These are phyloP conservation scores for Dictyostelium firmibasis DNA, from an alignment of 78 protist species.

Conservation along the genomic window DNA sequence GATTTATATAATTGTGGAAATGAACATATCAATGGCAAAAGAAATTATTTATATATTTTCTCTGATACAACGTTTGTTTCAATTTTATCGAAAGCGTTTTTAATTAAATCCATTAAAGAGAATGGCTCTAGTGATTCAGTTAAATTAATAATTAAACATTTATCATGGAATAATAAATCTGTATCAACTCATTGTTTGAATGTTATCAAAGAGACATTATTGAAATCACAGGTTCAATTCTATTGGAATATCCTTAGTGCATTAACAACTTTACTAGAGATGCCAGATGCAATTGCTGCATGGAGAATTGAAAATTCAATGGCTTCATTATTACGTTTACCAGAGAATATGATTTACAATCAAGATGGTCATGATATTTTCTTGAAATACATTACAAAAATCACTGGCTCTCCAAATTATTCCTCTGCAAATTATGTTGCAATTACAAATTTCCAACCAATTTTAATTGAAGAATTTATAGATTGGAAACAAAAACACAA, in stretches of 20 bases:
- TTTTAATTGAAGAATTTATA: conserved; percentile 13
- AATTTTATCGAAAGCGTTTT: conserved; percentile 30
- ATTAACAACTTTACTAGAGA: conserved; percentile 13
- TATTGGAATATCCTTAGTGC: neutral
- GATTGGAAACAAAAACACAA: conserved; percentile 30
- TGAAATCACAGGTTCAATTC: conserved; percentile 12
- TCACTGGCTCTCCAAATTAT: neutral
- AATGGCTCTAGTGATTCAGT: conserved; percentile 56
- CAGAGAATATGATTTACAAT: conserved; percentile 30
- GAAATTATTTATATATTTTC: neutral
- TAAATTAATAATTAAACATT: conserved; percentile 8
- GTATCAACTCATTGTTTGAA: conserved; percentile 19
- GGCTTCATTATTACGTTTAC: conserved; percentile 11
- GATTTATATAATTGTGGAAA: neutral
- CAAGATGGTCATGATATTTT: conserved; percentile 34
- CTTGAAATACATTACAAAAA: neutral
- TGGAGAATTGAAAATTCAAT: conserved; percentile 70
- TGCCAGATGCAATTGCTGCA: conserved; percentile 3
- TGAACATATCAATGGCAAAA: neutral
- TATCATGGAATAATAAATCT: conserved; percentile 40
- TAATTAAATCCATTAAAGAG: conserved; percentile 56
- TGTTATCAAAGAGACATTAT: conserved; percentile 38
- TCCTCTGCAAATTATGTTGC: neutral
- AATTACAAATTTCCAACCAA: neutral
- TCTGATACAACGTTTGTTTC: conserved; percentile 21